Base-by-base conservation (phyloP, 2,329 filamentous ascomycete genomes). In the Fusarium globosum region DNA sequence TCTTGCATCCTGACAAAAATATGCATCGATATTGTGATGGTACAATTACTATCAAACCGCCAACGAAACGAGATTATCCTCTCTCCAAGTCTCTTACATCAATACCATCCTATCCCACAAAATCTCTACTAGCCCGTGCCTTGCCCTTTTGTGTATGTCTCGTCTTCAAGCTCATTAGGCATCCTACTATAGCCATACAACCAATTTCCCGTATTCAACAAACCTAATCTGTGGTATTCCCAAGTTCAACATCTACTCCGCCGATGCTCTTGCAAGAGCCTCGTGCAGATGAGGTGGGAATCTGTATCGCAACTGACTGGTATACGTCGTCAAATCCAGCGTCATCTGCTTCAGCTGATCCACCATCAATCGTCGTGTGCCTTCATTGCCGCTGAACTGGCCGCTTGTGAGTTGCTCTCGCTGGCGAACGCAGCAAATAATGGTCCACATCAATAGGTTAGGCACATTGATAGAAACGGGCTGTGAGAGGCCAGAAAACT, bases 251-350 rank as follows among this genome's bases (percentile, higher is more conserved):
- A 36, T 49, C 69, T 65, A 78, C 78, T 95, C 93, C 49, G 92
- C 91, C 56, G 93, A 94, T 45, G 94, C 94, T 79, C 92, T 90
- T 55, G 95, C 95, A 79, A 98, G 85, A 72, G 93, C 93, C 86
- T 98, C 96, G 83, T 97, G 96, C 62, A 98, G 88, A 79, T 93
- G 89, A 42, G 94, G 93, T 57, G 94, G 94, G 84, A 98, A 89
- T 79, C 96, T 91, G 84, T 97, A 98, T 79, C 94, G 91, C 80
- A 98, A 90, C 87, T 97, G 91, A 64, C 95, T 96, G 21, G 95
- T 96, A 85, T 97, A 98, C 20, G 96, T 93, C 86, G 96, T 97
- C 78, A 98, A 83, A 82, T 98, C 96, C 82, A 95, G 91, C 43
- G 94, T 95, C 85, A 93, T 94, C 81, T 93, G 90, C 84, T 93